phyloP scores from a whole-genome alignment of 164 flowering plant genomes.

The Houttuynia cordata region DNA sequence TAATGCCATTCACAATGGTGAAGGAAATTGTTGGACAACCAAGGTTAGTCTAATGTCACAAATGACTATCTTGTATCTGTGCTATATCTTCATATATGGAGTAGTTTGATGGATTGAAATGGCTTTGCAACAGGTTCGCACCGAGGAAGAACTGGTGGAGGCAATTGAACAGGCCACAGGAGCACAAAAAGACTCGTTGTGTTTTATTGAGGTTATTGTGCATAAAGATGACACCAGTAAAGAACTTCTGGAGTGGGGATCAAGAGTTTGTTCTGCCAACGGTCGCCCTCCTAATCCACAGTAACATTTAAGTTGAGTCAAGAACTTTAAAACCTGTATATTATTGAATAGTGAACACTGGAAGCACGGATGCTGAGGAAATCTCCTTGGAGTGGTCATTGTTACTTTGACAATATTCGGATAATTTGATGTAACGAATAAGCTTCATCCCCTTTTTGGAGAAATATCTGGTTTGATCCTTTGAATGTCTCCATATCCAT shows the following conservation, averaged over 20 bases:
- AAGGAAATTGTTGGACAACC: constrained; percentile 66
- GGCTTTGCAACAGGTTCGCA: constrained; percentile 34
- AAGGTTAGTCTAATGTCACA: constrained; percentile 28
- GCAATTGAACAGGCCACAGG: constrained; percentile 54
- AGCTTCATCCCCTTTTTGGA: no score
- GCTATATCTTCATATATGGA: neutral
- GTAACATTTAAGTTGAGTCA: constrained; percentile 9
- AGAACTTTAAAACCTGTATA: no score
- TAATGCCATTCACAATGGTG: constrained; percentile 62
- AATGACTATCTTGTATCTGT: neutral
- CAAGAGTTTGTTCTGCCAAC: constrained; percentile 68
- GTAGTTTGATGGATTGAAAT: neutral
- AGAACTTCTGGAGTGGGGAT: constrained; percentile 86
- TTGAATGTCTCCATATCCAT: no score
- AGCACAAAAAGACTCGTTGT: constrained; percentile 39
- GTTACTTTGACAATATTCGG: no score
- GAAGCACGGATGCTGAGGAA: no score
- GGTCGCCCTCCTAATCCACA: constrained; percentile 73
- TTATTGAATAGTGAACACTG: no score
- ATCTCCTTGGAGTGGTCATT: no score
- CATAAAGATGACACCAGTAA: constrained; percentile 89
- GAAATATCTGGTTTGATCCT: no score
- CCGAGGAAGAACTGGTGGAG: constrained; percentile 49
- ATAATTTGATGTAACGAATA: no score
- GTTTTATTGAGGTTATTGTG: constrained; percentile 62